phyloP scores from a whole-genome alignment of 148 eudicot species.

The Silene latifolia region DNA sequence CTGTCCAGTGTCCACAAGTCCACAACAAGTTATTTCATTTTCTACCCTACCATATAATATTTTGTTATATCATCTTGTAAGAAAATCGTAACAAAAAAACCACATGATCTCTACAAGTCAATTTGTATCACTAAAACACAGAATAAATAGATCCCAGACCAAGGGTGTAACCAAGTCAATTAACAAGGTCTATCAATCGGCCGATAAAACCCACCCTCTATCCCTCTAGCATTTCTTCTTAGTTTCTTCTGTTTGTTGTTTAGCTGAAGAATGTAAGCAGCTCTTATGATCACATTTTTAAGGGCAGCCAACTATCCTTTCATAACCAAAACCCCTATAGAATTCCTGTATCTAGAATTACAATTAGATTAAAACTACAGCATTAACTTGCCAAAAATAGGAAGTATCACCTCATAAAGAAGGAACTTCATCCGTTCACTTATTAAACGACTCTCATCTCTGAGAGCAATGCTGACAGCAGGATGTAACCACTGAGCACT shows the following conservation, averaged over 20 bases:
- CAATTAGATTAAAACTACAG: not conserved
- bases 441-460: conserved; percentile 89
- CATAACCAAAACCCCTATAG: not conserved
- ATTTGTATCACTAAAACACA: not conserved
- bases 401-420: conserved; percentile 74
- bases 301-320: not conserved
- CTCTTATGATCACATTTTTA: not conserved
- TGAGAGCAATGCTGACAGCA: conserved; percentile 83
- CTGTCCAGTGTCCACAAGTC: no score
- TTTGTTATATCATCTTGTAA: not conserved
- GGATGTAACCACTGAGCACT: conserved; percentile 94
- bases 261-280: not conserved
- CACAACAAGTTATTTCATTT: not conserved
- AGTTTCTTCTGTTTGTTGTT: not conserved
- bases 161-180: not conserved
- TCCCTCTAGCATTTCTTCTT: not conserved
- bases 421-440: conserved; percentile 94
- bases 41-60: not conserved
- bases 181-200: not conserved
- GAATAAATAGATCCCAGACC: not conserved
- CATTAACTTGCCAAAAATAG: not conserved
- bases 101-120: not conserved
- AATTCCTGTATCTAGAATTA: not conserved
- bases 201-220: not conserved
- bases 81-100: not conserved